These are phyloP conservation scores for Diplodia intermedia DNA, from an alignment of 2,329 filamentous ascomycete species.

Conservation along the genomic window DNA sequence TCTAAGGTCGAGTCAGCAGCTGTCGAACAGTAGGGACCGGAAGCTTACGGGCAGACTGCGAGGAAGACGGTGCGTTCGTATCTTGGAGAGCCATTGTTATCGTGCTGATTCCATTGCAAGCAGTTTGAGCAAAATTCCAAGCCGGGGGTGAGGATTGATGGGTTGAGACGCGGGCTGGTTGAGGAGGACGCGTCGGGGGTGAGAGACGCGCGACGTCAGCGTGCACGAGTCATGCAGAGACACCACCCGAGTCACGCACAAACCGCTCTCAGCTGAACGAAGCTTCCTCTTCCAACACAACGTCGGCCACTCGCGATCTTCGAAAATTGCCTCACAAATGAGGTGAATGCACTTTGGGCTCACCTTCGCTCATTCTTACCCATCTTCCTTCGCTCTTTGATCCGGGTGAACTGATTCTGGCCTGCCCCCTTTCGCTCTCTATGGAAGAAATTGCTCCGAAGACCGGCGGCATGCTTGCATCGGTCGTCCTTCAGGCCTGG, in stretches of 20 bases:
- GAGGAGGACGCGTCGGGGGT: constrained; percentile 19
- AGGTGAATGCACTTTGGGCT: neutral
- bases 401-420: neutral
- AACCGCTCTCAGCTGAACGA: neutral
- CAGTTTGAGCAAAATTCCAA: neutral
- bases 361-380: neutral
- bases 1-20: constrained; percentile 52
- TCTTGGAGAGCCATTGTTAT: constrained; percentile 43
- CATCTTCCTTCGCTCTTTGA: neutral
- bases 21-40: neutral
- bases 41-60: constrained; percentile 49
- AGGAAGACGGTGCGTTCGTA: constrained; percentile 37
- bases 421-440: neutral
- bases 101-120: neutral
- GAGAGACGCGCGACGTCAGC: constrained; percentile 29
- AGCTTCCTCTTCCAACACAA: neutral
- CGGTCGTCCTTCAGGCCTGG: constrained; percentile 35
- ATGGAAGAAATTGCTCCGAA: constrained; percentile 35
- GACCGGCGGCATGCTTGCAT: constrained; percentile 44
- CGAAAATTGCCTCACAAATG: neutral
- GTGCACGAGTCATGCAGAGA: constrained; percentile 5
- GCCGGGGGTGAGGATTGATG: neutral
- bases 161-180: neutral
- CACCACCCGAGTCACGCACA: neutral
- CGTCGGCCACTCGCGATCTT: neutral